Evolutionary conservation across 1,284 basidiomycete species (phyloP).

Genomic region (Leucoagaricus sp.): DNA sequence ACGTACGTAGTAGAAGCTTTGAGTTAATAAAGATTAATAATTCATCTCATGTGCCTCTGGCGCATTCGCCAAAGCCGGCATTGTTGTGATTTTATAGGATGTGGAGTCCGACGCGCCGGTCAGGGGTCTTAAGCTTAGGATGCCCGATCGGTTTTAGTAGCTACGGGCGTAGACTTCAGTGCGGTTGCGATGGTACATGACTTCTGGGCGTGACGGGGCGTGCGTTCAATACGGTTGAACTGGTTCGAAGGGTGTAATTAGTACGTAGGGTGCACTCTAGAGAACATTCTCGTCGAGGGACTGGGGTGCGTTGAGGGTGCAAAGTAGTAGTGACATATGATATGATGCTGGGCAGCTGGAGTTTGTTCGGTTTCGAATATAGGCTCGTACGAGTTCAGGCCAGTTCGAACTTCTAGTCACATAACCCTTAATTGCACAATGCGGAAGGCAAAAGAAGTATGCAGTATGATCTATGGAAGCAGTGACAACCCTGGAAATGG

Average conservation of each 20-base stretch:
- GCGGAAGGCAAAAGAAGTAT: neutral
- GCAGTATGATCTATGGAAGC: neutral
- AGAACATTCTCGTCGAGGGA: neutral
- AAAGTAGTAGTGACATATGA: neutral
- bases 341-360: neutral
- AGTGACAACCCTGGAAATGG: neutral
- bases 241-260: neutral
- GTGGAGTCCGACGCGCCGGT: neutral
- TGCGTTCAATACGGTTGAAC: neutral
- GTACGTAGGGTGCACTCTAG: neutral
- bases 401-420: neutral
- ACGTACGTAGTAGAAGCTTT: too few species aligned
- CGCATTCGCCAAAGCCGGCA: too few species aligned
- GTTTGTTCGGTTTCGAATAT: too few species aligned
- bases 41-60: neutral
- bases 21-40: neutral
- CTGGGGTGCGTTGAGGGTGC: neutral
- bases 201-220: neutral
- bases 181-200: neutral
- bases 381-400: neutral
- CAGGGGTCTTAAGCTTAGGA: neutral
- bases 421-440: neutral
- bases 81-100: too few species aligned
- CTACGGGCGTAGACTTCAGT: neutral
- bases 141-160: neutral